Percentiles rank a stretch among this genome's conserved stretches.
Evolutionary conservation across 2,329 filamentous ascomycete genomes (phyloP).

Genomic region (Blastomyces gilchristii): DNA sequence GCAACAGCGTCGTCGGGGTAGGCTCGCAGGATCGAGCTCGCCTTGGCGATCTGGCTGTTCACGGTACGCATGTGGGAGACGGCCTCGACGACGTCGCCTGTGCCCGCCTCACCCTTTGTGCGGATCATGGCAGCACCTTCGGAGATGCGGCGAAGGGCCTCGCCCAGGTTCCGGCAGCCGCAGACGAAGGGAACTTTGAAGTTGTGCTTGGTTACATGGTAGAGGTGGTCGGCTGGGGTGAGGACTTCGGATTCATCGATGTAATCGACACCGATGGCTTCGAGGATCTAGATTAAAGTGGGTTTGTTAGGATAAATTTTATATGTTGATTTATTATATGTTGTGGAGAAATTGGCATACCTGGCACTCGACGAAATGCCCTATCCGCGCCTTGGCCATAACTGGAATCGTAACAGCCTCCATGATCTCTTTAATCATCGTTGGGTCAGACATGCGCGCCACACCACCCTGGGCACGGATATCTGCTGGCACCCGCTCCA

Average conservation of each 20-base stretch:
- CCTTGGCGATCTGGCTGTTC: slow-evolving; percentile 67
- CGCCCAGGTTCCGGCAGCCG: slow-evolving; percentile 86
- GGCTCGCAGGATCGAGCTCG: slow-evolving; percentile 44
- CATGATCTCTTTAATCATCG: slow-evolving; percentile 94
- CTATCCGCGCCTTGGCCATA: slow-evolving; percentile 97
- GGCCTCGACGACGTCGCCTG: slow-evolving; percentile 92
- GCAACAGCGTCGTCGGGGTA: slow-evolving; percentile 19
- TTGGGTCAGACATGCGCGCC: slow-evolving; percentile 90
- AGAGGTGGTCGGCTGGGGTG: slow-evolving; percentile 79
- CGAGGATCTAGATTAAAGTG: slow-evolving; percentile 58
- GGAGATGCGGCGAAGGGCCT: slow-evolving; percentile 79
- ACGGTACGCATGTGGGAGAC: slow-evolving; percentile 93
- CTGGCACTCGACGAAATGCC: slow-evolving; percentile 95
- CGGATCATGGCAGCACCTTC: slow-evolving; percentile 98
- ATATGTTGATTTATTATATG: not conserved
- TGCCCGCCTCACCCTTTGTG: slow-evolving; percentile 96
- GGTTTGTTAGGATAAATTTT: not conserved
- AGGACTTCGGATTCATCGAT: slow-evolving; percentile 98
- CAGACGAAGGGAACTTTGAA: slow-evolving; percentile 90
- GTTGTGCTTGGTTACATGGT: slow-evolving; percentile 80
- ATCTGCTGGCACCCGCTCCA: slow-evolving; percentile 93
- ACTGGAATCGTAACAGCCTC: slow-evolving; percentile 90
- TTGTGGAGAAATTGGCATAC: slow-evolving; percentile 29
- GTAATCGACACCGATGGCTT: slow-evolving; percentile 91
- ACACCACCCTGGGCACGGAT: slow-evolving; percentile 89